A percentile compares a stretch with the other conserved stretches of the same genome.
Evolutionary conservation across 2,329 filamentous ascomycete genomes (phyloP).

Genomic region (Teratosphaeria gauchensis): DNA sequence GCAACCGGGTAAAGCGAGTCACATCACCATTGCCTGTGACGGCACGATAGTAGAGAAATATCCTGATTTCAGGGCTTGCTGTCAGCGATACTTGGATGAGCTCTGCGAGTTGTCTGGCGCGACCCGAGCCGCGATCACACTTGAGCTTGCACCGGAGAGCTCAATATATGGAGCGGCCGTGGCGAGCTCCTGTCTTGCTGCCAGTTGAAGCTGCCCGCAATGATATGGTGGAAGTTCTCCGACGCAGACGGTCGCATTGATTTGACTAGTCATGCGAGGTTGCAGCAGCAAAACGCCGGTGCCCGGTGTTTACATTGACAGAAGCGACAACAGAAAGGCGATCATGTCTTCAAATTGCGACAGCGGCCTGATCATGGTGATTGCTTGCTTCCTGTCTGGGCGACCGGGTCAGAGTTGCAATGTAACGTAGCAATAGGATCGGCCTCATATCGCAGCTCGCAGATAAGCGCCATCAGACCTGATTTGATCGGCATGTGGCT

Average conservation of each 20-base stretch:
- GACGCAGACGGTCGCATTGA: not conserved
- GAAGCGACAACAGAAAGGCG: too few species aligned
- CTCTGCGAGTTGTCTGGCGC: conserved; percentile 38
- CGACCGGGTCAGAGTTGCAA: not conserved
- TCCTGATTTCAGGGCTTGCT: conserved; percentile 53
- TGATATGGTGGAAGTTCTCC: not conserved
- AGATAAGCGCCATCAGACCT: not conserved
- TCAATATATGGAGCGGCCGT: conserved; percentile 68
- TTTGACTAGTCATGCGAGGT: not conserved
- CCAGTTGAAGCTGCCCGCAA: not conserved
- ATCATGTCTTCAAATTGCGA: not conserved
- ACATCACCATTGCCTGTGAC: conserved; percentile 58
- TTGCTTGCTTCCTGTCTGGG: too few species aligned
- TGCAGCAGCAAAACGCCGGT: not conserved
- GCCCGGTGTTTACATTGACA: not conserved
- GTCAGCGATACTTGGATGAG: conserved; percentile 54
- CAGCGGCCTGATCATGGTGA: too few species aligned
- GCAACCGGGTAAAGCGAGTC: conserved; percentile 21
- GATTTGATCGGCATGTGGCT: not conserved
- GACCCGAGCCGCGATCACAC: conserved; percentile 22
- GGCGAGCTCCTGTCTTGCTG: conserved; percentile 29
- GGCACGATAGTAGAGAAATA: conserved; percentile 74
- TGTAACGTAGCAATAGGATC: not conserved
- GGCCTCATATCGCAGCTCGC: not conserved
- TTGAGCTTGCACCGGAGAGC: conserved; percentile 63